A percentile compares a stretch with the other conserved stretches of the same genome.
Conservation (phyloP, 164 flowering plant species). For the Tinospora cordifolia region DNA sequence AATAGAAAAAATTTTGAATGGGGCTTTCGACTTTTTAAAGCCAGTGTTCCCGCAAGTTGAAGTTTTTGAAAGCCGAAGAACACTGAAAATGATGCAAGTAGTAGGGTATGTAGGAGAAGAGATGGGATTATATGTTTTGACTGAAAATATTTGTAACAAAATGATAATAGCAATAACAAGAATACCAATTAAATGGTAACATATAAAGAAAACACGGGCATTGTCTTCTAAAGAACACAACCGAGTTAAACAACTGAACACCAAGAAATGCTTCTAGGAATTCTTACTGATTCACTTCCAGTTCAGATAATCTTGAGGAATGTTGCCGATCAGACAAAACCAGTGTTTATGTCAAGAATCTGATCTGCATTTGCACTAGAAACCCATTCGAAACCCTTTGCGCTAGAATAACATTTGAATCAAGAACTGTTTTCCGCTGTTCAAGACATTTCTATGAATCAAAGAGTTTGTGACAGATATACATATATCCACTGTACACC, state of each 20-base stretch:
- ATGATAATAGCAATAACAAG: not conserved
- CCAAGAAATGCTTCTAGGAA: not conserved
- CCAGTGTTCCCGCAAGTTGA: not conserved
- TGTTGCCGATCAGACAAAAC: slow-evolving; percentile 1
- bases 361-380: not conserved
- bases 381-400: not conserved
- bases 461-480: not conserved
- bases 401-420: not conserved
- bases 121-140: not conserved
- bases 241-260: no score
- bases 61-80: not conserved
- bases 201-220: not conserved
- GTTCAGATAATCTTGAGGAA: not conserved
- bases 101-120: not conserved
- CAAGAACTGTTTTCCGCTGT: not conserved
- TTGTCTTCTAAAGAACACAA: not conserved
- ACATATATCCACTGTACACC: no score
- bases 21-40: not conserved
- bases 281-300: not conserved
- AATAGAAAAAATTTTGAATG: not conserved
- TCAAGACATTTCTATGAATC: not conserved
- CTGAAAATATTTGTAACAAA: not conserved
- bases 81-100: not conserved
- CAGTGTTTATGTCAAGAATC: not conserved
- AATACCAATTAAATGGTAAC: no score